Percentiles rank a stretch among this genome's conserved stretches.
Conservation (phyloP, 768 basidiomycete genomes). For the Cystofilobasidium bisporidii region DNA sequence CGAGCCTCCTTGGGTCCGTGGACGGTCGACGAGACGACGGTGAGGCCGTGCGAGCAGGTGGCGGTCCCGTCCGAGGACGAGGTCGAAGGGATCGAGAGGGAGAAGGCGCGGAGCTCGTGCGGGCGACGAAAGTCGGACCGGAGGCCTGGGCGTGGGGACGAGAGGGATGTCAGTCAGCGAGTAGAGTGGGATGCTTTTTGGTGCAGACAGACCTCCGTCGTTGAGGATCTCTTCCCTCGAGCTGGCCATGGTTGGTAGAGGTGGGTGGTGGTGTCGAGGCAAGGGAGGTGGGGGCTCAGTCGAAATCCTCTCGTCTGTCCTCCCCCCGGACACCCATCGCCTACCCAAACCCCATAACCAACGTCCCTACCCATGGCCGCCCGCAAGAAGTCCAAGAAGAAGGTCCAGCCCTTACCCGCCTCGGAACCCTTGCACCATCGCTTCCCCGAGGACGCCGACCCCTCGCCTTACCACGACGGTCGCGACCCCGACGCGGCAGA, state of each 20-base stretch:
- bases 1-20: constrained; percentile 87
- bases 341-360: not conserved
- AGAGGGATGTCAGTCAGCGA: not conserved
- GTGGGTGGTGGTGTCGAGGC: not conserved
- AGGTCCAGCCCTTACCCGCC: not conserved
- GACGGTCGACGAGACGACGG: constrained; percentile 75
- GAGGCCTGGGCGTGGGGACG: constrained; percentile 40
- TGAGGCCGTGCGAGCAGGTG: constrained; percentile 75
- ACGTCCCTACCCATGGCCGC: not conserved
- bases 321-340: not conserved
- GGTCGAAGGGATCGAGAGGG: constrained; percentile 55
- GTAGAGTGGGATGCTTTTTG: too few relatives aligned
- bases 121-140: constrained; percentile 90
- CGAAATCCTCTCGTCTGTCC: too few relatives aligned
- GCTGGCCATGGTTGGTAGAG: constrained; percentile 21
- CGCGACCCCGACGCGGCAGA: constrained; percentile 5
- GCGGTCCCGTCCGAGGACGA: constrained; percentile 69
- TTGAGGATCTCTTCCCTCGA: constrained; percentile 66
- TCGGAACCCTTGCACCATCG: not conserved
- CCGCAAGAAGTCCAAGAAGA: not conserved
- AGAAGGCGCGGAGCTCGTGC: constrained; percentile 74
- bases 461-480: not conserved
- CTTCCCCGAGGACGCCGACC: constrained; percentile 3
- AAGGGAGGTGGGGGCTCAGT: too few relatives aligned
- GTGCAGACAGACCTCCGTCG: constrained; percentile 54